phyloP scores from a whole-genome alignment of 2,329 filamentous ascomycete genomes.

The Phoma sp. region DNA sequence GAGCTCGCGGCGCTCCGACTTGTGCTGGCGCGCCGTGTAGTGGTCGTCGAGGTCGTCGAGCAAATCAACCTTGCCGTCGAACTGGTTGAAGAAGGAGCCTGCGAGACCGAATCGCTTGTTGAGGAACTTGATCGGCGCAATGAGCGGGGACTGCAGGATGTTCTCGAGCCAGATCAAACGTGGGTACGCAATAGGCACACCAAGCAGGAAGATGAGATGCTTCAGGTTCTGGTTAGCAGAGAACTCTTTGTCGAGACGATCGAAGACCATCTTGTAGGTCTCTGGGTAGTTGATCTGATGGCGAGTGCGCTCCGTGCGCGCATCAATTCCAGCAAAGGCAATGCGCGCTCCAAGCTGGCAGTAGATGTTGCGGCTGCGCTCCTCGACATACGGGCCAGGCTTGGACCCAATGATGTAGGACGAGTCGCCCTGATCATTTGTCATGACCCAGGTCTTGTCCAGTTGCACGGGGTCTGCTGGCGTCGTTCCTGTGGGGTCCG shows the following conservation, averaged over 20 bases:
- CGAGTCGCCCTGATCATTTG: slow-evolving; percentile 64
- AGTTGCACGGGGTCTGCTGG: slow-evolving; percentile 73
- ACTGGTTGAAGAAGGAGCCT: slow-evolving; percentile 88
- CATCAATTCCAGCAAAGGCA: slow-evolving; percentile 66
- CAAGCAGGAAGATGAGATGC: slow-evolving; percentile 68
- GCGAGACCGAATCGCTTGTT: slow-evolving; percentile 89
- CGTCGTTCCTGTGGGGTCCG: slow-evolving; percentile 59
- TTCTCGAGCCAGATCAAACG: slow-evolving; percentile 97
- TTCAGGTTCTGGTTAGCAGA: slow-evolving; percentile 63
- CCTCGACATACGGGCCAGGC: slow-evolving; percentile 72
- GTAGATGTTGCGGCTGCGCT: slow-evolving; percentile 66
- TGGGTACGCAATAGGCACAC: slow-evolving; percentile 72
- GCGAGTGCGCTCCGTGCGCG: slow-evolving; percentile 77
- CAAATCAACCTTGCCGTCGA: slow-evolving; percentile 77
- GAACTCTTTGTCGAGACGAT: slow-evolving; percentile 61
- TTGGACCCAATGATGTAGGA: slow-evolving; percentile 80
- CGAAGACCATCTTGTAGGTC: slow-evolving; percentile 67
- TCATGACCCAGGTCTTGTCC: slow-evolving; percentile 74
- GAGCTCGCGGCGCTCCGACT: slow-evolving; percentile 80
- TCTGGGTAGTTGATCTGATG: slow-evolving; percentile 88
- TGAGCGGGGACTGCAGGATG: slow-evolving; percentile 82
- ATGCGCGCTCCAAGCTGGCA: slow-evolving; percentile 70
- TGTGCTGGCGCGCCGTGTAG: slow-evolving; percentile 91
- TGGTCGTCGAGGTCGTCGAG: slow-evolving; percentile 71
- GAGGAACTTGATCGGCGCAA: slow-evolving; percentile 86